Evolutionary conservation across 2,329 filamentous ascomycete genomes (phyloP), one percentile per base, ranked within the genome.

Genomic region (Penicillium sp.): DNA sequence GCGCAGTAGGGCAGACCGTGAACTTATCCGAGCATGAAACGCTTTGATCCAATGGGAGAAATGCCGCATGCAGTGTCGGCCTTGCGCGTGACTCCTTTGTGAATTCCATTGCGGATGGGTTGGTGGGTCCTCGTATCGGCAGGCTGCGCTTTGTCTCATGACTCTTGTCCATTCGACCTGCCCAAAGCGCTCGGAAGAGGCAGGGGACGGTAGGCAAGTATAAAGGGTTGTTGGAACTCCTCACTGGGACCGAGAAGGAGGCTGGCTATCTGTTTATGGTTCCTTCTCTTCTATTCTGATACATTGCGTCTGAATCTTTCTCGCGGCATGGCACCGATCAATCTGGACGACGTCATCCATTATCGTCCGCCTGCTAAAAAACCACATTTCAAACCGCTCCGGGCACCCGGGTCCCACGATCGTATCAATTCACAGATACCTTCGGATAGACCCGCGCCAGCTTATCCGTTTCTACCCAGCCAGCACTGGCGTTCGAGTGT

Each of bases 261-360:
- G 29, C 26, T 42, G 18, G 34, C 47, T 50, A 40, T 50, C 47
- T 42, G 8, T 50, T 13, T 42, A 34, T 50, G 5, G 37, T 40
- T 50, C 47, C 37, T 42, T 40, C 26, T 50, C 47, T 50, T 50
- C 47, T 50, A 42, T 40, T n/a, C n/a, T 50, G 13, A 42, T 50
- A 0, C 2, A 50, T 42, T 50, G 8, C 26, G 37, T 40, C 37
- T 50, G 8, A 50, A 50, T 42, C 37, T 48, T 54, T 54, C 44
- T 54, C 29, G 38, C 37, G 26, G 39, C 14, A 53, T 53, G 14
- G 43, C 18, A 47, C 51, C 43, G 35, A 53, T 53, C 29, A 53
- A 35, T 53, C 51, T 53, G 16, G 51, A 53, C 37, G 14, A 53
- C 44, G 39, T 53, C 9, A 48, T 53, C 51, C 5, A 53, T 47